These are phyloP conservation scores for Calvatia gigantea DNA, from an alignment of 768 basidiomycete species.

Conservation along the genomic window DNA sequence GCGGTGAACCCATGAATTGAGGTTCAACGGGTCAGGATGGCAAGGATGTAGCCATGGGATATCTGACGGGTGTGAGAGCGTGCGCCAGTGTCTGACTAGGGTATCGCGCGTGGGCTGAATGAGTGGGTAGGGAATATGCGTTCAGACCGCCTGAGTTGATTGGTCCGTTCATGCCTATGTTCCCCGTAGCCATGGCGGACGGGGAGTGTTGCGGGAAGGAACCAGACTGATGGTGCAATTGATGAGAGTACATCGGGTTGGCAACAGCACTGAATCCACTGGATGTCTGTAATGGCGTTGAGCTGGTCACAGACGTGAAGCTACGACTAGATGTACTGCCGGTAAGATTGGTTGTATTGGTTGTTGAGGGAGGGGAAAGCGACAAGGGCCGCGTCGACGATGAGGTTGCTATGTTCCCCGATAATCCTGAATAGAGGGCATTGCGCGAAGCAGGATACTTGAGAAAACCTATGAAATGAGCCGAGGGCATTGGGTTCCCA, in stretches of 20 bases:
- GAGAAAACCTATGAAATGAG: conserved; percentile 51
- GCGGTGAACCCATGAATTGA: not conserved
- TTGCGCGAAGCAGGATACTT: conserved; percentile 5
- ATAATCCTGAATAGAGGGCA: not conserved
- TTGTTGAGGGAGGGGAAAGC: conserved; percentile 1
- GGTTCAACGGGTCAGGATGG: conserved; percentile 10
- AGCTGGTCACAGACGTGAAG: not conserved
- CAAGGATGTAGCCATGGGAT: conserved; percentile 18
- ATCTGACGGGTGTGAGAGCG: conserved; percentile 37
- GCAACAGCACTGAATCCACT: conserved; percentile 2
- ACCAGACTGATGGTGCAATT: conserved; percentile 14
- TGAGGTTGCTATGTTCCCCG: conserved; percentile 2
- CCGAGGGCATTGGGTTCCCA: conserved; percentile 50
- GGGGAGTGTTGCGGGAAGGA: not conserved
- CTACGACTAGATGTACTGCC: not conserved
- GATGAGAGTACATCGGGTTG: conserved; percentile 8
- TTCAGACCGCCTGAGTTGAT: conserved; percentile 2
- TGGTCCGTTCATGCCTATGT: not conserved
- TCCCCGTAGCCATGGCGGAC: not conserved
- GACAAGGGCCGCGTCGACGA: conserved; percentile 5
- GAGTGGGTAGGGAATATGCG: conserved; percentile 19
- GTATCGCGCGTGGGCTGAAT: conserved; percentile 24
- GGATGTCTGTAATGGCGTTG: not conserved
- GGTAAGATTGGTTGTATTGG: not conserved
- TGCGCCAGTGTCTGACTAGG: conserved; percentile 37